phyloP scores from a whole-genome alignment of 106 monocot genomes.

The Dioscorea alata region DNA sequence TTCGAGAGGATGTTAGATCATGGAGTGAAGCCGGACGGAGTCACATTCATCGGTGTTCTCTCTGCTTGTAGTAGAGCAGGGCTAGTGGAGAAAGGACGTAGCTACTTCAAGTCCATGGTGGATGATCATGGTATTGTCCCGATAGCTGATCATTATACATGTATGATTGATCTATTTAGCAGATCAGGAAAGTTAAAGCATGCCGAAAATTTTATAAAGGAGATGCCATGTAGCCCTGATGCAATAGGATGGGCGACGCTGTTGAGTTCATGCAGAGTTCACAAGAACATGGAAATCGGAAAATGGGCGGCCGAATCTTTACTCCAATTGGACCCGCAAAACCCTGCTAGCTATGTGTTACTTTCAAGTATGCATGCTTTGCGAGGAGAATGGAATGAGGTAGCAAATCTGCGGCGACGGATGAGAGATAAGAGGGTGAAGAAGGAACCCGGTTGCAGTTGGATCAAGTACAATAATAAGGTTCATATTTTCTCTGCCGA shows the following conservation, averaged over 20 bases:
- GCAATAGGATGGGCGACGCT: constrained; percentile 74
- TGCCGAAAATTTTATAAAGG: constrained; percentile 59
- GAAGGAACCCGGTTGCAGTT: constrained; percentile 82
- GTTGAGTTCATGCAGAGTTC: constrained; percentile 69
- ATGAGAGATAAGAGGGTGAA: constrained; percentile 64
- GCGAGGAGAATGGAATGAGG: constrained; percentile 54
- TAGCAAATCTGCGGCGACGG: constrained; percentile 41
- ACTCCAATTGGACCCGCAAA: constrained; percentile 51
- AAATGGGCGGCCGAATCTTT: constrained; percentile 78
- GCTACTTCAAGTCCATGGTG: constrained; percentile 56
- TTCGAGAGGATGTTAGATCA: constrained; percentile 59
- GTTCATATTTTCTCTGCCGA: constrained; percentile 73
- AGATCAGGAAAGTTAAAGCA: constrained; percentile 61
- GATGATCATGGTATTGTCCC: constrained; percentile 41
- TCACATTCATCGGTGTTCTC: constrained; percentile 68
- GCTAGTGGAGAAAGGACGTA: constrained; percentile 58
- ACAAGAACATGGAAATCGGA: constrained; percentile 62
- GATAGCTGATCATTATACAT: constrained; percentile 66
- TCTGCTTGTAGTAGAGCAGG: constrained; percentile 81
- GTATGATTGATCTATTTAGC: constrained; percentile 79
- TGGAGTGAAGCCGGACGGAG: constrained; percentile 60
- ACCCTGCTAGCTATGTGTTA: constrained; percentile 72
- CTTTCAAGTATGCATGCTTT: constrained; percentile 63
- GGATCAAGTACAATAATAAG: constrained; percentile 77
- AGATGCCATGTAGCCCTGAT: constrained; percentile 61